A percentile compares a stretch with the other conserved stretches of the same genome.
Evolutionary conservation across 2,329 filamentous ascomycete genomes (phyloP).

Genomic region (Fusarium sp.): DNA sequence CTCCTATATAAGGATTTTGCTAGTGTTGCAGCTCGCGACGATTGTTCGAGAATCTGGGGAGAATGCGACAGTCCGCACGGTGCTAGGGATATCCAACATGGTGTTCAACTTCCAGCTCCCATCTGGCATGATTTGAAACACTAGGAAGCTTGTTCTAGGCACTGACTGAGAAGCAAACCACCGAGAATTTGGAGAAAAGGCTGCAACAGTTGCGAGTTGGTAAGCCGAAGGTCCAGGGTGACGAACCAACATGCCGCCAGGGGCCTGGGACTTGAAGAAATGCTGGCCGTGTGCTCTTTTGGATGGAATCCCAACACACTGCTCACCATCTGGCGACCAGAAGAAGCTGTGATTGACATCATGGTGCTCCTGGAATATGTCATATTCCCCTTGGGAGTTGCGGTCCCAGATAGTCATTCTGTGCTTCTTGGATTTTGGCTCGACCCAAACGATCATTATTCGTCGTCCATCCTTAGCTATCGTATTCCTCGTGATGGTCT

Average conservation of each 20-base stretch:
- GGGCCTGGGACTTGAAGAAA: not conserved
- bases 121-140: not conserved
- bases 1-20: not conserved
- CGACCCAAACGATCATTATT: not conserved
- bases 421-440: not conserved
- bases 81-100: not conserved
- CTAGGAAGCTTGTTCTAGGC: not conserved
- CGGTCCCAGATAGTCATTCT: not conserved
- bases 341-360: not conserved
- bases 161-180: not conserved
- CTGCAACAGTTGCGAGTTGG: not conserved
- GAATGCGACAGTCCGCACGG: not conserved
- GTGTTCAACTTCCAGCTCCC: not conserved
- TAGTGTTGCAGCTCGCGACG: not conserved
- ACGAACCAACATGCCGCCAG: not conserved
- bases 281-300: not conserved
- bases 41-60: not conserved
- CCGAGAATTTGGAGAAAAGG: not conserved
- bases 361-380: not conserved
- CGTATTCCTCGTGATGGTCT: not conserved
- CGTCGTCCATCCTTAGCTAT: not conserved
- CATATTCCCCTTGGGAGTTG: not conserved
- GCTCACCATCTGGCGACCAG: not conserved
- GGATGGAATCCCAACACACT: not conserved
- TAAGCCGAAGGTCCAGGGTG: not conserved